Base-by-base conservation (phyloP, 805 yeast species). In the Cyberlindnera saturnus region DNA sequence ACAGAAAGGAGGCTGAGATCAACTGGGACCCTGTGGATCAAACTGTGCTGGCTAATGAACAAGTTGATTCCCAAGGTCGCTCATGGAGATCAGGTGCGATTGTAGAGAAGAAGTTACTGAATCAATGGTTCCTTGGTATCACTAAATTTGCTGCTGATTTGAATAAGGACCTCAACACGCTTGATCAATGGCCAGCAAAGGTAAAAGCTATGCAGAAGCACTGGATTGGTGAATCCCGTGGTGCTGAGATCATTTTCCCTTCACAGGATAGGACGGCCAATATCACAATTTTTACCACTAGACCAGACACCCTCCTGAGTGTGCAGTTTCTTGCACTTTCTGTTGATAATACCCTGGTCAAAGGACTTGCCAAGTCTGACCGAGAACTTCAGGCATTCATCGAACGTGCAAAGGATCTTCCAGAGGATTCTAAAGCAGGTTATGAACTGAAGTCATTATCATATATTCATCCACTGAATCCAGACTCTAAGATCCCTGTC, bases 11-110 rank as follows among this genome's bases (percentile, higher is more conserved):
- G 38, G 95, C 96, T 0, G 89, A 82, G 53, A 93, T 93, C 46
- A 93, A 93, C 59, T 93, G 99, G 99, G 99, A 93, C 63, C 99
- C 99, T 0, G 77, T 93, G 0, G 99, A 93, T 56, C 77, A 83
- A 50, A 93, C 99, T 0, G 99, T 93, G 1, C 69, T 93, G 46
- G 99, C 99, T 3, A 93, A 85, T 60, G 99, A 93, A 64, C 99
- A 93, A 63, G 97, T 93, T 3, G 99, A 93, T 61, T 62, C 82
- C 2, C 76, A 86, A 36, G 99, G 99, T 1, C 71, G 81, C 43
- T 88, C 97, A 0, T 93, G 99, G 99, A 76, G 99, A 62, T 88
- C 96, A 3, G 99, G 99, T 5, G 99, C 98, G 0, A 46, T 81
- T 14, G 99, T 91, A 0, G 97, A 93, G 61, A 88, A 87, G 63